Percentiles rank a stretch among this genome's conserved stretches.
Evolutionary conservation across 148 eudicot genomes (phyloP).

Genomic region (Linanthus parryae): DNA sequence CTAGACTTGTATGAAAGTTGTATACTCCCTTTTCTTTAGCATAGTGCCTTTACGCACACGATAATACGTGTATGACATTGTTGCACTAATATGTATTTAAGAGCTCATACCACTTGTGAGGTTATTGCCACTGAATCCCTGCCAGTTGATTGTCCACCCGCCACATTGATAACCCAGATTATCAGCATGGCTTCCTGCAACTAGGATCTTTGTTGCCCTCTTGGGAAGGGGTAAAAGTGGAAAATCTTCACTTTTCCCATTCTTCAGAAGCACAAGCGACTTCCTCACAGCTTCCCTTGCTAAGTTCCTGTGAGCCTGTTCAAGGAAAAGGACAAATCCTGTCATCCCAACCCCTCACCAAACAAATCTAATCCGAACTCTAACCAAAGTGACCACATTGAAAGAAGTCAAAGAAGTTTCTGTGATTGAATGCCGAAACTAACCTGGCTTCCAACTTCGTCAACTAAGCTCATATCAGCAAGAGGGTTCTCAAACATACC

Average conservation of each 20-base stretch:
- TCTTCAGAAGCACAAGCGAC: constrained; percentile 82
- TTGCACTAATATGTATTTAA: not conserved
- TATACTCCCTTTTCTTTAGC: no score
- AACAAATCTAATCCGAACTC: no score
- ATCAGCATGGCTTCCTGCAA: constrained; percentile 84
- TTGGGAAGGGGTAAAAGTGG: constrained; percentile 68
- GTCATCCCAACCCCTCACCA: no score
- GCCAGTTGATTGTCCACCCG: constrained; percentile 94
- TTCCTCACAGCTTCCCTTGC: constrained; percentile 96
- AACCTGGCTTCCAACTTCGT: constrained; percentile 74
- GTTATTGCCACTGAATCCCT: constrained; percentile 77
- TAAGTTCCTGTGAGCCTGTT: constrained; percentile 72
- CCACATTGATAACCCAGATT: constrained; percentile 97
- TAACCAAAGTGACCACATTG: no score
- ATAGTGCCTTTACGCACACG: no score
- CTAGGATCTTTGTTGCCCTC: constrained; percentile 46
- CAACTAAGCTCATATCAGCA: constrained; percentile 60
- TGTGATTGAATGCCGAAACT: constrained; percentile 9
- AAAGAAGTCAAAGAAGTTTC: not conserved
- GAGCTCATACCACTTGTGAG: constrained; percentile 50
- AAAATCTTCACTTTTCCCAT: constrained; percentile 45
- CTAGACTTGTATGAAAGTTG: no score
- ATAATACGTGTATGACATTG: no score
- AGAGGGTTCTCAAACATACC: constrained; percentile 86
- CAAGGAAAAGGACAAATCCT: no score